phyloP scores from a whole-genome alignment of 257 asterid species.

The Solanum peruvianum region DNA sequence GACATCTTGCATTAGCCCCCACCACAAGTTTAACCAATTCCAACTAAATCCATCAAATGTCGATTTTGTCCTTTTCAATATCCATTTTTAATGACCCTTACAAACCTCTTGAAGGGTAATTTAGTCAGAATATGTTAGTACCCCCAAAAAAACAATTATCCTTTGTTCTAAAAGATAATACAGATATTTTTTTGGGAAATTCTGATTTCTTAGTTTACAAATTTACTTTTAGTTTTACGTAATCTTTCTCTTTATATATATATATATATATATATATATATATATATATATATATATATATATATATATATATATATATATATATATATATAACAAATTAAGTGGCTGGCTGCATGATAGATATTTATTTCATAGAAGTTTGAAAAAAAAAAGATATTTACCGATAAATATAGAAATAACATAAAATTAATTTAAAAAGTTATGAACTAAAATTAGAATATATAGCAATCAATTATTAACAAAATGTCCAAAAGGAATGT shows the following conservation, averaged over 20 bases:
- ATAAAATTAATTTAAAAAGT: neutral
- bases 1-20: neutral
- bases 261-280: no score
- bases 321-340: neutral
- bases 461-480: neutral
- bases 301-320: no score
- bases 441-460: neutral
- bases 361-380: neutral
- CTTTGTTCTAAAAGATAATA: neutral
- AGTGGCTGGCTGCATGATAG: neutral
- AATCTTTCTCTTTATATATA: no score
- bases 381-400: neutral
- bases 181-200: neutral
- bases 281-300: no score
- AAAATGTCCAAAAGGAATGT: fast-evolving
- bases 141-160: neutral
- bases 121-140: neutral
- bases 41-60: neutral
- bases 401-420: neutral
- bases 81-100: neutral
- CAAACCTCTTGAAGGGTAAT: neutral
- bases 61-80: neutral
- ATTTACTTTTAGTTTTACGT: neutral
- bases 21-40: neutral
- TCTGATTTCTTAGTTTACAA: no score